phyloP scores from a whole-genome alignment of 192 early-diverging fungal species.

The Paraglomus brasilianum region DNA sequence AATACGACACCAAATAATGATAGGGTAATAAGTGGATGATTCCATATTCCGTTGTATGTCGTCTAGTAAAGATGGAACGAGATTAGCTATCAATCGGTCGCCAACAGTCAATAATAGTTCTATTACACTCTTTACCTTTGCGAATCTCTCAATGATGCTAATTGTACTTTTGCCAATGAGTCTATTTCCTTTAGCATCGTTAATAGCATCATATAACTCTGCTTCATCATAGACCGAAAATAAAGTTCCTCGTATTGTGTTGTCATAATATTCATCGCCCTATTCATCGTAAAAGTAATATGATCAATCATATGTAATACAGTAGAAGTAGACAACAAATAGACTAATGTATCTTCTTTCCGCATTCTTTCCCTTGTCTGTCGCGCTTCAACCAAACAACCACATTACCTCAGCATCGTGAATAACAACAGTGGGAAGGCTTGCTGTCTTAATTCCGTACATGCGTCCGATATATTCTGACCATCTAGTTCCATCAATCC shows the following conservation, averaged over 20 bases:
- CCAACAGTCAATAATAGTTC: no score
- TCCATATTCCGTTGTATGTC: no score
- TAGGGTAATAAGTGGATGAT: no score
- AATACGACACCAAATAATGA: no score
- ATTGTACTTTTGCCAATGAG: slow-evolving; percentile 25
- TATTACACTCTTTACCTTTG: no score
- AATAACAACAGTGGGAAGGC: slow-evolving; percentile 33
- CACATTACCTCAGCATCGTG: slow-evolving; percentile 20
- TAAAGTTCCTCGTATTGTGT: slow-evolving; percentile 4
- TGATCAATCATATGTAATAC: not conserved
- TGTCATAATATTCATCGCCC: slow-evolving; percentile 26
- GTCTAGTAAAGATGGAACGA: no score
- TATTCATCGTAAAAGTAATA: not conserved
- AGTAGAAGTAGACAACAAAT: not conserved
- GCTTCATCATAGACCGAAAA: not conserved
- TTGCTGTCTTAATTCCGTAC: slow-evolving; percentile 38
- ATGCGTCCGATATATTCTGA: slow-evolving; percentile 55
- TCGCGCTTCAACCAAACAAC: not conserved
- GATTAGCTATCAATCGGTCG: no score
- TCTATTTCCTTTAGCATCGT: slow-evolving; percentile 8
- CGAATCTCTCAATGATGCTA: slow-evolving; percentile 10
- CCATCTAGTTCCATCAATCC: slow-evolving; percentile 64
- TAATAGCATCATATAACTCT: slow-evolving; percentile 18
- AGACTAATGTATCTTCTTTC: not conserved
- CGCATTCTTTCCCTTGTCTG: not conserved